Base-by-base conservation (phyloP, 2,329 filamentous ascomycete species). In the Microsporum audouinii region DNA sequence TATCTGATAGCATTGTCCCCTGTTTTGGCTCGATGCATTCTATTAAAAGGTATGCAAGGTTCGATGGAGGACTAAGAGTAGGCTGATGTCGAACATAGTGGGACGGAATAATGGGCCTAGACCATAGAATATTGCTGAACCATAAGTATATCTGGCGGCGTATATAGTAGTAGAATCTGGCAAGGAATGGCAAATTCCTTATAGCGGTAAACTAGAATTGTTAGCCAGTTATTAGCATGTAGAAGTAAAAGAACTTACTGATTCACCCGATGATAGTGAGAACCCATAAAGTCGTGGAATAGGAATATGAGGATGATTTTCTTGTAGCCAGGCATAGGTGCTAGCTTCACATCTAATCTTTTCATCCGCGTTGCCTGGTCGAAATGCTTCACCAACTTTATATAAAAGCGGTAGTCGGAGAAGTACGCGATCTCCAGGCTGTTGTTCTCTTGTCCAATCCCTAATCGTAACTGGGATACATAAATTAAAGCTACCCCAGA, bases 401-500 rank as follows among this genome's bases (percentile, higher is more conserved):
- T 61, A 58, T 0, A 53, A 55, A 2, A 63, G 55, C 8, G 59
- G 51, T 5, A 60, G 5, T 14, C 61, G 58, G 29, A 58, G 5
- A 7, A 58, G 38, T 4, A 60, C 38, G 34, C 34, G 34, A 14
- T 43, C 29, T 53, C n/a, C 23, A 27, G 29, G 23, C 17, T 23
- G 17, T 23, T 49, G 59, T 14, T 39, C 10, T 34, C 49, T 31
- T 43, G 10, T 38, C 33, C 27, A 14, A 27, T 60, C 45, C 3
- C 17, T 14, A 45, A 60, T 55, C 8, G 31, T 39, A 14, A 63
- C 43, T 36, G 61, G 61, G 14, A 75, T 65, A 60, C 71, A 75
- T 53, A 73, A 66, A 61, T 76, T 76, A 62, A 74, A 75, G 61
- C 66, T 69, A 6, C 73, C 73, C 41, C 65, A 60, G 39, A 70